Base-by-base conservation (phyloP, 805 yeast species). In the Hanseniaspora hatyaiensis region DNA sequence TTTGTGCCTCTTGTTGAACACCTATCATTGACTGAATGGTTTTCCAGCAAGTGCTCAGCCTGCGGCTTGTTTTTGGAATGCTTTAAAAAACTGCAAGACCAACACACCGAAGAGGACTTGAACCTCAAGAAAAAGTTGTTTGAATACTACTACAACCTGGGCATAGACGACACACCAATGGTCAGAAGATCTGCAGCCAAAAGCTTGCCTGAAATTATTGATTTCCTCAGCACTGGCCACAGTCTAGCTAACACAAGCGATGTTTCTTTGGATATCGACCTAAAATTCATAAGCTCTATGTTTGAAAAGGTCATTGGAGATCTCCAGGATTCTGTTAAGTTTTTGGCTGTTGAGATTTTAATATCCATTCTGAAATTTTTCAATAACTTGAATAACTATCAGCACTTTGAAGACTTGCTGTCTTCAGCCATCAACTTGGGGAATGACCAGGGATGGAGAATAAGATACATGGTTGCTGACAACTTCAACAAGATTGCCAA, bases 381-480 rank as follows among this genome's bases (percentile, higher is more conserved):
- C 67, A 77, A 77, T 54, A 63, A 67, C 15, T 74, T 74, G 51
- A 63, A 72, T 48, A 85, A 80, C 55, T 62, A 58, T 18, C 65
- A 78, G 16, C 83, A 79, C 61, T 72, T 77, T 55, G 70, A 74
- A 40, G 82, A 80, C 54, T 69, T 82, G 50, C 70, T 82, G 52
- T 68, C 71, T 44, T 74, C 80, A 53, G 73, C 94, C 2, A 71
- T 81, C 53, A 76, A 77, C 53, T 71, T 92, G 54, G 80, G 85
- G 50, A 75, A 72, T 53, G 98, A 92, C 67, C 86, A 84, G 65
- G 82, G 94, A 59, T 92, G 99, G 99, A 79, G 98, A 65, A 97
- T 92, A 50, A 80, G 98, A 59, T 92, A 89, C 66, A 87, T 92
- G 80, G 94, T 95, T 29, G 95, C 96, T n/a, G 96, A 89, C 62